Evolutionary conservation across 1,284 basidiomycete species (phyloP).

Genomic region (Naganishia sp.): DNA sequence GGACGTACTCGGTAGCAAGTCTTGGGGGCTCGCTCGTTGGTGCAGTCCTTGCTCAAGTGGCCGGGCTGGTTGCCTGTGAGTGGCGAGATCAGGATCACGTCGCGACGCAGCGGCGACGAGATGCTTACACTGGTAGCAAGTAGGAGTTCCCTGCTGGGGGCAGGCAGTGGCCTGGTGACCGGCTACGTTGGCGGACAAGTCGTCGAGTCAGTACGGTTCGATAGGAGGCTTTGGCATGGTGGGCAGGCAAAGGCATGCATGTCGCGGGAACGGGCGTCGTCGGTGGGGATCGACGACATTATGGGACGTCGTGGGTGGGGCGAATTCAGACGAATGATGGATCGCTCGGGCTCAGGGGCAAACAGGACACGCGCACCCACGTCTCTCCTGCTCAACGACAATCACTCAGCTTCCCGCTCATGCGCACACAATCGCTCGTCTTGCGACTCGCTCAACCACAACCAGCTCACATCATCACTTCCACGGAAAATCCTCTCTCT

Average conservation of each 20-base stretch:
- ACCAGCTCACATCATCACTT: slow-evolving; percentile 27
- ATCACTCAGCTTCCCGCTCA: slow-evolving; percentile 21
- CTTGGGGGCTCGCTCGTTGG: slow-evolving; percentile 37
- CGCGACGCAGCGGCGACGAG: not conserved
- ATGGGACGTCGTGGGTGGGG: too few species aligned
- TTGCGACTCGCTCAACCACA: slow-evolving; percentile 21
- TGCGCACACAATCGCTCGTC: slow-evolving; percentile 11
- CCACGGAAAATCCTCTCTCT: not conserved
- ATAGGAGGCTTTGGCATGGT: not conserved
- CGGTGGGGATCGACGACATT: too few species aligned
- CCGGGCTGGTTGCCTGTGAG: slow-evolving; percentile 28
- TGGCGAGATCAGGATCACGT: not conserved
- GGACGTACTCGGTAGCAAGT: slow-evolving; percentile 36
- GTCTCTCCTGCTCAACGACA: slow-evolving; percentile 6
- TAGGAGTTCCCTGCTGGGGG: slow-evolving; percentile 38
- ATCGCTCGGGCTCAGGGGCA: not conserved
- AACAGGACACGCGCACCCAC: not conserved
- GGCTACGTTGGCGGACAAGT: slow-evolving; percentile 8
- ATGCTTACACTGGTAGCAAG: slow-evolving; percentile 38
- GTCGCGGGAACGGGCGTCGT: not conserved
- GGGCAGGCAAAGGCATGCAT: slow-evolving; percentile 11
- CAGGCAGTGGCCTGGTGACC: slow-evolving; percentile 35
- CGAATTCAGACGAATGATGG: too few species aligned
- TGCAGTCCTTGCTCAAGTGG: slow-evolving; percentile 34
- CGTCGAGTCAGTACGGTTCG: not conserved